Evolutionary conservation across 768 basidiomycete species (phyloP).

Genomic region (Boletus pseudo-olivaceus): DNA sequence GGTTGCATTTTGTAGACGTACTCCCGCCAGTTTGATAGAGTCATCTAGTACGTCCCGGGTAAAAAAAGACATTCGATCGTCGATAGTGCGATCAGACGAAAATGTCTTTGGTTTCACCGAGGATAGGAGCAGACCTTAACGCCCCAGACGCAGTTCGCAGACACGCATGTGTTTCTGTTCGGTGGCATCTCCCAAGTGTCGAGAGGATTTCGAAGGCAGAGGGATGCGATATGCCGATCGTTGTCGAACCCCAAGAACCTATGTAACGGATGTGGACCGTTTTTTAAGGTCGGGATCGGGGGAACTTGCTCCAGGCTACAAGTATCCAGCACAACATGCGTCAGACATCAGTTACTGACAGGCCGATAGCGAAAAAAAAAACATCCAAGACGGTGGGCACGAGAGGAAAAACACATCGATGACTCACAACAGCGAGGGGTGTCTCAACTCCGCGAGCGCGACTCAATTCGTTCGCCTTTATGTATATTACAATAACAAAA

Average conservation of each 20-base stretch:
- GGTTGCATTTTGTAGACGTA: slow-evolving; percentile 55
- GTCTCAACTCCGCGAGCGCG: no score
- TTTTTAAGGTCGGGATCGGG: slow-evolving; percentile 61
- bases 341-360: no score
- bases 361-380: background rate
- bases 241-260: slow-evolving; percentile 56
- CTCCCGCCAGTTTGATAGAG: slow-evolving; percentile 50
- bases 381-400: no score
- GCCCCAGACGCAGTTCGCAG: slow-evolving; percentile 60
- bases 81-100: background rate
- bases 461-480: no score
- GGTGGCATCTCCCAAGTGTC: slow-evolving; percentile 69
- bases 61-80: background rate
- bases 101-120: background rate
- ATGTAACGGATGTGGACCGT: slow-evolving; percentile 56
- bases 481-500: no score
- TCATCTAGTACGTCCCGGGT: slow-evolving; percentile 41
- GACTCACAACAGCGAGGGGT: no score
- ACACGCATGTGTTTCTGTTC: slow-evolving; percentile 58
- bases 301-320: slow-evolving; percentile 61
- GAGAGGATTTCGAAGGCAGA: slow-evolving; percentile 63
- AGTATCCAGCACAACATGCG: no score
- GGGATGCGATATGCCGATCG: slow-evolving; percentile 47
- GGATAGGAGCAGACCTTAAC: slow-evolving; percentile 49
- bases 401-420: no score